Evolutionary conservation across 768 basidiomycete genomes (phyloP), one percentile per base, ranked within the genome.

Genomic region (Tulasnella sp.): DNA sequence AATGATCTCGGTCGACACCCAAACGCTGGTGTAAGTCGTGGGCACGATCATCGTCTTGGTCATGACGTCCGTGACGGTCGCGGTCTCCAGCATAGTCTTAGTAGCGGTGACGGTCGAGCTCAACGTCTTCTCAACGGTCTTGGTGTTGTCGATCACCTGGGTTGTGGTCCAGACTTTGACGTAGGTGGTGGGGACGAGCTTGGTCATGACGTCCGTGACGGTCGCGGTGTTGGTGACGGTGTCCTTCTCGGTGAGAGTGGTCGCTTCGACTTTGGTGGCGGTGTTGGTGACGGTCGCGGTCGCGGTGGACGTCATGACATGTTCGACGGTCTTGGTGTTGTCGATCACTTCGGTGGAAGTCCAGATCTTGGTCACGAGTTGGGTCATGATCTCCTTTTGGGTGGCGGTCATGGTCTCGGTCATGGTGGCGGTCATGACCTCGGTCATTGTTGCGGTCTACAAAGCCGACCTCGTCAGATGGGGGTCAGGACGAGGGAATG

Each of bases 301-400:
- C 80, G 88, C 45, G 82, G 82, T 5, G 15, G 88, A 88, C 76
- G 90, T 91, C 79, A 88, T 80, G 67, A 89, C 90, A 80, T 89
- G 85, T 78, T 90, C 88, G 70, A 88, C 54, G 34, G 84, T 85
- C 84, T 86, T 81, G 79, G 88, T 89, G 31, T 76, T 36, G 84
- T 90, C 89, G 79, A 89, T 85, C 80, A 88, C 83, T 82, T 90
- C 87, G 29, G 90, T 91, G 19, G 89, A 91, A 6, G 72, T 73
- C 39, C 42, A 73, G 74, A 52, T 69, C 70, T 77, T 52, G 42
- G 75, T 77, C 25, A 75, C 34, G 19, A 52, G 29, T 54, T 70
- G 64, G 37, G 74, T 79, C 52, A 58, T 40, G 67, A 76, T 40
- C n/a, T 74, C 73, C 38, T 75, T 74, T 22, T 77, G 64, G 36